Conservation (phyloP, 2,329 filamentous ascomycete species). For the Alternaria tenuissima region DNA sequence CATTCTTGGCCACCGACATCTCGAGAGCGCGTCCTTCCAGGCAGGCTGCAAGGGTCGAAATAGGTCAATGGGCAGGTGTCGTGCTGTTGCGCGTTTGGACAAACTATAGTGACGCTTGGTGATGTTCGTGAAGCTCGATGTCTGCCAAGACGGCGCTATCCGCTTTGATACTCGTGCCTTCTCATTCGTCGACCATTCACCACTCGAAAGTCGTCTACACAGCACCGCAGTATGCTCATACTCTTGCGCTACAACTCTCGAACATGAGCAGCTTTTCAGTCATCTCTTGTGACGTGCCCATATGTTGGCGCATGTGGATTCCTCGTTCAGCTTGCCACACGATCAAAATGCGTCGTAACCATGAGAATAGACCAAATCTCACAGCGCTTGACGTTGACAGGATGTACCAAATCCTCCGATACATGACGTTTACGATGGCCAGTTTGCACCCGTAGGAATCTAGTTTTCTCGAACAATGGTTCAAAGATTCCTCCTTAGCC, state of each 20-base stretch:
- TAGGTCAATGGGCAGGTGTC: conserved; percentile 33
- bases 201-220: background rate
- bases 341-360: background rate
- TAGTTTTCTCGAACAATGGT: background rate
- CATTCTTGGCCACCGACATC: conserved; percentile 43
- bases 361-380: background rate
- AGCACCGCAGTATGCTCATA: background rate
- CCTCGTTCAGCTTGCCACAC: background rate
- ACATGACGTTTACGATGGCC: background rate
- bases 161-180: conserved; percentile 23
- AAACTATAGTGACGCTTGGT: conserved; percentile 33
- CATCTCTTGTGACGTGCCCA: too few relatives aligned
- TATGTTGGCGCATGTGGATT: background rate
- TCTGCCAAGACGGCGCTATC: conserved; percentile 35
- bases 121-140: conserved; percentile 36
- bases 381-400: background rate
- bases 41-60: conserved; percentile 26
- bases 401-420: background rate
- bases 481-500: background rate
- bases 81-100: conserved; percentile 26
- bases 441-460: background rate
- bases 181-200: conserved; percentile 20
- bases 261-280: background rate
- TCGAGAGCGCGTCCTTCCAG: conserved; percentile 25
- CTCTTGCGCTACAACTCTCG: background rate